phyloP scores from a whole-genome alignment of 2,329 filamentous ascomycete genomes.

The Chrysoporthe cubensis region DNA sequence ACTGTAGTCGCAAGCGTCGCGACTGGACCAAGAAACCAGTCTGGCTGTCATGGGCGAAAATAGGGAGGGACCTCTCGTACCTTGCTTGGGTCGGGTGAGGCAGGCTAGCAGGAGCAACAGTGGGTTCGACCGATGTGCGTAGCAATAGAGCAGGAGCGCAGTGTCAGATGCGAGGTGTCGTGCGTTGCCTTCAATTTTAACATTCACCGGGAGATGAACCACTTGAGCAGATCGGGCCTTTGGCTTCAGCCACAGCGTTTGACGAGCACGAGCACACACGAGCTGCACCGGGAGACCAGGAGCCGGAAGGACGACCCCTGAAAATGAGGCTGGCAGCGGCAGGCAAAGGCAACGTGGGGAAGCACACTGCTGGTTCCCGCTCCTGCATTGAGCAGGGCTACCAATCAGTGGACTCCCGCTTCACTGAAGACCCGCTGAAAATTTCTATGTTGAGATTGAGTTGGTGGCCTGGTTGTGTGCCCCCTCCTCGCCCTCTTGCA shows the following conservation, averaged over 20 bases:
- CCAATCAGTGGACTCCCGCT: conserved; percentile 8
- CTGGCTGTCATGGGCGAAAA: not conserved
- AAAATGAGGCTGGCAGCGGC: conserved; percentile 8
- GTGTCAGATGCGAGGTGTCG: not conserved
- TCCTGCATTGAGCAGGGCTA: conserved; percentile 11
- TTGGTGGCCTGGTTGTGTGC: not conserved
- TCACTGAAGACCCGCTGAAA: conserved; percentile 24
- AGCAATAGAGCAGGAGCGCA: not conserved
- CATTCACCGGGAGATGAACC: not conserved
- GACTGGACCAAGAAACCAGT: not conserved
- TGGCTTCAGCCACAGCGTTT: not conserved
- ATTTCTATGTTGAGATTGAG: conserved; percentile 1
- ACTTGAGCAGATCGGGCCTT: not conserved
- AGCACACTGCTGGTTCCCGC: conserved; percentile 5
- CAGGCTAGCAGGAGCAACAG: not conserved
- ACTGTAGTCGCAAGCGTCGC: conserved; percentile 1
- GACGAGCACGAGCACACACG: not conserved
- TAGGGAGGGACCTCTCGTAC: conserved; percentile 2
- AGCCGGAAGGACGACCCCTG: conserved; percentile 5
- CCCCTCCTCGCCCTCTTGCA: not conserved
- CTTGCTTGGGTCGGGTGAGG: not conserved
- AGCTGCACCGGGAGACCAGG: not conserved
- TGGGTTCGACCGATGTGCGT: not conserved
- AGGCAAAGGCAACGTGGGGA: conserved; percentile 8
- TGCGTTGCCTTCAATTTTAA: not conserved